Base-by-base conservation (phyloP, 805 yeast genomes). In the Kuraishia ogatae region DNA sequence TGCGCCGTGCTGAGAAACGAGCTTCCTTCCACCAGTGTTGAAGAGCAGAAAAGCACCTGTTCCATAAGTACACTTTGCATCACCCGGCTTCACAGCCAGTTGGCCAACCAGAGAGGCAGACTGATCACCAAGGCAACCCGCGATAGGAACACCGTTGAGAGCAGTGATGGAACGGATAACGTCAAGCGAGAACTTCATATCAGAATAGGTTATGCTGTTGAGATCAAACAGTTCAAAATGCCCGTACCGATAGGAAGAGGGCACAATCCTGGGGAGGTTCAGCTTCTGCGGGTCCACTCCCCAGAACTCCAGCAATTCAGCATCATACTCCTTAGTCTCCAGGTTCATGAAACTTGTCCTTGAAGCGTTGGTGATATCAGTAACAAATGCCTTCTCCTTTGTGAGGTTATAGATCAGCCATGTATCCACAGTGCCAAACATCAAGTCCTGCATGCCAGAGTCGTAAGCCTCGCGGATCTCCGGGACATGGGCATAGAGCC, bases 31-130 rank as follows among this genome's bases (percentile, higher is more conserved):
- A 56, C 98, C 98, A 1, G 96, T 88, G 71, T 92, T 92, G 77
- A 87, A 89, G 59, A 93, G 76, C 58, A 92, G 71, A 76, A 92
- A 92, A 68, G 96, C 89, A 58, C 98, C 98, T 1, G 98, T 92
- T 59, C 98, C 98, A 65, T 91, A 92, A 11, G 98, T 92, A 77
- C 96, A 90, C 71, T 92, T 92, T 50, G 97, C 97, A 50, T 86
- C 83, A 55, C 97, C 97, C 50, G 82, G 78, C 59, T 81, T 77
- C 63, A 90, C 82, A 1, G 97, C 97, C 70, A 89, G 71, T 71
- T 92, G 97, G 43, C 97, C 98, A 52, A 91, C 96, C 58, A 93
- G 71, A 1, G 97, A 94, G 1, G 97, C 90, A 55, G 92, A 83
- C 74, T 92, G 98, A 72, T 92, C 98, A 57, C 97, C 97, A 29